Evolutionary conservation across 208 protist genomes (phyloP).

Genomic region (Trypanosoma theileri): DNA sequence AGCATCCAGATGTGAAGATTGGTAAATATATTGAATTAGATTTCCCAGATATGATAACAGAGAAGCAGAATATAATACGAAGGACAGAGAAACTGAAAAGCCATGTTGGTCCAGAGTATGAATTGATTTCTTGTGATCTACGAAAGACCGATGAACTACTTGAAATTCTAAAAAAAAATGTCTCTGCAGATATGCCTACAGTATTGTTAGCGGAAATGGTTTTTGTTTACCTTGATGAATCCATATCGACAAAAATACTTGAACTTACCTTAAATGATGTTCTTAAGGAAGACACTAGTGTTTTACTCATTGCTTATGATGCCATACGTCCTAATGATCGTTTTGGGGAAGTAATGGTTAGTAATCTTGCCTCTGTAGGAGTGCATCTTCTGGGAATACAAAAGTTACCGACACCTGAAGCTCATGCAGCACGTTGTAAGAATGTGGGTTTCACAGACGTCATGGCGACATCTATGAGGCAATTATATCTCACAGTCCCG

Average conservation of each 20-base stretch:
- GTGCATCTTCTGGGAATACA: conserved; percentile 73
- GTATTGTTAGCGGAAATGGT: conserved; percentile 89
- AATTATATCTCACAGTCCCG: conserved; percentile 80
- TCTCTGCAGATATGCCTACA: conserved; percentile 54
- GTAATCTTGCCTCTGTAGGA: conserved; percentile 60
- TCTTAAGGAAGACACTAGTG: conserved; percentile 38
- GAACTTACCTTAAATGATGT: conserved; percentile 51
- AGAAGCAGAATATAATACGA: conserved; percentile 69
- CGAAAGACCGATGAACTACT: conserved; percentile 48
- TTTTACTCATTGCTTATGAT: conserved; percentile 81
- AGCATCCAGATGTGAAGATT: conserved; percentile 56
- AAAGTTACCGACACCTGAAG: conserved; percentile 66
- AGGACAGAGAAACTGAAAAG: conserved; percentile 36
- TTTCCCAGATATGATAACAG: conserved; percentile 72
- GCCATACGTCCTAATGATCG: conserved; percentile 86
- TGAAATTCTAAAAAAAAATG: conserved; percentile 44
- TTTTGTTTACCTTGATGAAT: conserved; percentile 86
- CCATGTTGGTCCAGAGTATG: conserved; percentile 51
- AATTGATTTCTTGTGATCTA: conserved; percentile 59
- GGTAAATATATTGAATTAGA: conserved; percentile 79
- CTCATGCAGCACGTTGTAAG: conserved; percentile 65
- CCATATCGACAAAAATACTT: conserved; percentile 66
- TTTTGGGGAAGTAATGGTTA: conserved; percentile 89
- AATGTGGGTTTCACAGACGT: conserved; percentile 67
- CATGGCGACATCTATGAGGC: conserved; percentile 71